Evolutionary conservation across 2,329 filamentous ascomycete genomes (phyloP).

Genomic region (Fusarium decemcellulare): DNA sequence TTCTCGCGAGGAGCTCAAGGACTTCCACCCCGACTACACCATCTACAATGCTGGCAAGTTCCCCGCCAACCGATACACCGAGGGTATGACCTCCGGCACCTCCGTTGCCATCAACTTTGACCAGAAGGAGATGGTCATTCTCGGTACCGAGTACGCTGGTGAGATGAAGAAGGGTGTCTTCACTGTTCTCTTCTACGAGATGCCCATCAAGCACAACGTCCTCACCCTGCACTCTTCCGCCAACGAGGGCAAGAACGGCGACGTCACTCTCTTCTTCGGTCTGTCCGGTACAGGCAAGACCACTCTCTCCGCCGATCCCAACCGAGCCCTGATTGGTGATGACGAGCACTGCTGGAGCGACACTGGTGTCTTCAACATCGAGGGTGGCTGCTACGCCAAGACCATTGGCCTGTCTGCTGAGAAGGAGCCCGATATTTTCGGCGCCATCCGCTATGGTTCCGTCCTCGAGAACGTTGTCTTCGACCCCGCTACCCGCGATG

Average conservation of each 20-base stretch:
- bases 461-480: constrained; percentile 99
- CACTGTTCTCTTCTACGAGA: constrained; percentile 99
- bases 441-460: constrained; percentile 95
- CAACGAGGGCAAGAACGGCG: constrained; percentile 94
- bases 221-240: constrained; percentile 98
- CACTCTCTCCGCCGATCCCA: constrained; percentile 95
- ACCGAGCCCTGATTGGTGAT: constrained; percentile 96
- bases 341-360: constrained; percentile 99
- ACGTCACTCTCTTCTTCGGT: constrained; percentile 99
- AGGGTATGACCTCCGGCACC: constrained; percentile 98
- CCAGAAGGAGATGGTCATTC: constrained; percentile 99
- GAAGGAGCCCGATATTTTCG: constrained; percentile 99
- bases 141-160: constrained; percentile 98
- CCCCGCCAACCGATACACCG: constrained; percentile 97
- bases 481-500: constrained; percentile 87
- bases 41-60: constrained; percentile 99
- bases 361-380: constrained; percentile 98
- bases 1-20: constrained; percentile 89
- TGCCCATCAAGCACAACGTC: constrained; percentile 99
- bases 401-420: constrained; percentile 96
- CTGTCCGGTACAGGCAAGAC: constrained; percentile 99
- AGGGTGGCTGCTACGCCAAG: constrained; percentile 99
- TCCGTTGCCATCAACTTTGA: constrained; percentile 99
- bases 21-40: constrained; percentile 99
- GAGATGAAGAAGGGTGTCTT: constrained; percentile 92